Base-by-base conservation (phyloP, 345 rosid species). In the Hypericum androsaemum region DNA sequence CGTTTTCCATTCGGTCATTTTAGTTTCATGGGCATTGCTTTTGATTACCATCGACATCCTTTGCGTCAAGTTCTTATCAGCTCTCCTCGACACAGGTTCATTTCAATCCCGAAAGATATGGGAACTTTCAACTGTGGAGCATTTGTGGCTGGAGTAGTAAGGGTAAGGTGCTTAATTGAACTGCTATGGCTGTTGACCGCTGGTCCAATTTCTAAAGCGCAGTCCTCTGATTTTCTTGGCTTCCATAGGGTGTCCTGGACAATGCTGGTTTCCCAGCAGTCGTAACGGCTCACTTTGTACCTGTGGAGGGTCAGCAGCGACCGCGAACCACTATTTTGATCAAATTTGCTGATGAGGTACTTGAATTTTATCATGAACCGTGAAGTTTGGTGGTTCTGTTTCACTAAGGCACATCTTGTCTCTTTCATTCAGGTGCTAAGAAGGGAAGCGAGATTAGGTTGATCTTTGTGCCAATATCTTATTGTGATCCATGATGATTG, bases 91-190 rank as follows among this genome's bases (percentile, higher is more conserved):
- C 52, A 41, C 58, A 85, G 98, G 77, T 92, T 88, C 62, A 92
- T 88, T 57, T 92, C 99, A 8, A 82, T 88, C 54, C 97, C 97
- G 12, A 88, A 88, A 76, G 99, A 92, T 64, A 92, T 92, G 97
- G 99, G 97, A 45, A 83, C 99, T 13, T 92, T 92, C 61, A 92
- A 92, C 69, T 92, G 97, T 10, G 97, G 97, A n/a, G 99, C 99
- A 15, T 92, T 88, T 80, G 97, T 85, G 62, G 99, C 99, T 62
- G 97, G 99, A 64, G 85, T 92, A 63, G 97, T 92, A 0, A 80
- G 80, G 82, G 99, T 92, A 62, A 75, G 64, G 1, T 50, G 43
- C 37, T 52, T 15, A 8, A 8, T 52, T 48, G 36, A n/a, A 41
- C 53, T 62, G 32, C 32, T 49, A 13, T 49, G 36, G 6, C 12